Percentiles rank a stretch among this genome's conserved stretches.
phyloP scores from a whole-genome alignment of 305 asterid genomes.

The Andrographis paniculata region DNA sequence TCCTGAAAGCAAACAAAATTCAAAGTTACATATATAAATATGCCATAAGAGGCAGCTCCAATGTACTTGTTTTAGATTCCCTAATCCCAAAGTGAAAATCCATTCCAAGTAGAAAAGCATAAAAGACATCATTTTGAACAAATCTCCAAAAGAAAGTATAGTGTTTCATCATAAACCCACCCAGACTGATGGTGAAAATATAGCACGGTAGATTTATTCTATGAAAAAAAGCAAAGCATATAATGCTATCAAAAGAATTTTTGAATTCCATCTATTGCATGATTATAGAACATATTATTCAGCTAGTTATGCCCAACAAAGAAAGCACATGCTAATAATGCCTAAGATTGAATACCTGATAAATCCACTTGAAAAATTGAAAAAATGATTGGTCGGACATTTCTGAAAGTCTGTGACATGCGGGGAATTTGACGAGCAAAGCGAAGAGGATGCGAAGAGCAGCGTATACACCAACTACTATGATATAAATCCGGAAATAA shows the following conservation, averaged over 20 bases:
- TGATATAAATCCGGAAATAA: slow-evolving; percentile 87
- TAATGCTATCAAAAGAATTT: too few relatives aligned
- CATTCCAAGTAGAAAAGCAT: too few relatives aligned
- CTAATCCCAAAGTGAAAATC: too few relatives aligned
- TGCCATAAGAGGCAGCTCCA: neutral
- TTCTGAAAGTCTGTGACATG: slow-evolving; percentile 78
- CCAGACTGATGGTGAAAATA: too few relatives aligned
- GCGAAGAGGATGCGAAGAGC: slow-evolving; percentile 70
- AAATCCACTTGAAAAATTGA: slow-evolving; percentile 98
- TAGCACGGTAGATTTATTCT: too few relatives aligned
- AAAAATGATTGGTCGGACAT: slow-evolving; percentile 88
- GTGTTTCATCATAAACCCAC: too few relatives aligned
- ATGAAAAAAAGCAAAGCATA: too few relatives aligned
- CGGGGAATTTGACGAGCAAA: slow-evolving; percentile 69
- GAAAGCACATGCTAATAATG: neutral
- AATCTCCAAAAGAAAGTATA: too few relatives aligned
- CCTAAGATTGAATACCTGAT: slow-evolving; percentile 46
- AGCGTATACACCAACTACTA: slow-evolving; percentile 87
- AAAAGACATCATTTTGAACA: too few relatives aligned
- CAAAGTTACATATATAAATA: neutral
- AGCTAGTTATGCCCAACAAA: neutral
- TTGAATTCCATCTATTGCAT: too few relatives aligned
- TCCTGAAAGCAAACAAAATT: slow-evolving; percentile 53
- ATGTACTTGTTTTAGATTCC: too few relatives aligned
- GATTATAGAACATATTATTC: too few relatives aligned